These are phyloP conservation scores for Orbilia javanica DNA, from an alignment of 2,329 filamentous ascomycete species.

Conservation along the genomic window DNA sequence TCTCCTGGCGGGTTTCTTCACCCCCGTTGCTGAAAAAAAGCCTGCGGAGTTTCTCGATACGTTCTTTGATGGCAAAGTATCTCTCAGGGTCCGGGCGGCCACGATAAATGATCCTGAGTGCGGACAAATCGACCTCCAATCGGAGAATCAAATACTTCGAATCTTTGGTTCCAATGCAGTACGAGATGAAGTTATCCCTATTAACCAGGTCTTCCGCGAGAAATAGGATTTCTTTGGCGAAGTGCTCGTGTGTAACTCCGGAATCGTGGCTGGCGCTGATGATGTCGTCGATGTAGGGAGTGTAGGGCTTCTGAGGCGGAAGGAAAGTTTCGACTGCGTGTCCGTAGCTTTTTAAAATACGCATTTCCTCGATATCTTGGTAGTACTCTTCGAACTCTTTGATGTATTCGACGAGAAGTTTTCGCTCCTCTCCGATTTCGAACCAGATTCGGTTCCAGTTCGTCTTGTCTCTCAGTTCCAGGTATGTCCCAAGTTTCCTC, in stretches of 20 bases:
- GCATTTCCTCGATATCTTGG: slow-evolving; percentile 2
- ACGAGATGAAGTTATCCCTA: slow-evolving; percentile 15
- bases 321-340: not conserved
- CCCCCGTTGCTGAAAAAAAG: slow-evolving; percentile 20
- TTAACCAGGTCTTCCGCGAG: slow-evolving; percentile 18
- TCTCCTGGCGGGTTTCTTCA: not conserved
- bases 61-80: slow-evolving; percentile 12
- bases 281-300: slow-evolving; percentile 48
- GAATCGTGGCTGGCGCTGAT: slow-evolving; percentile 39
- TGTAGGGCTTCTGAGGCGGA: slow-evolving; percentile 27
- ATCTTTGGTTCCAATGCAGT: slow-evolving; percentile 1
- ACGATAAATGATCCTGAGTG: slow-evolving; percentile 12
- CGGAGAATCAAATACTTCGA: slow-evolving; percentile 1
- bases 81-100: not conserved
- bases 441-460: slow-evolving; percentile 27
- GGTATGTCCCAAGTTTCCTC: slow-evolving; percentile 17
- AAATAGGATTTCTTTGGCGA: slow-evolving; percentile 32
- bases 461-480: not conserved
- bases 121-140: slow-evolving; percentile 2
- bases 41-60: slow-evolving; percentile 25
- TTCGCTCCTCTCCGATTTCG: slow-evolving; percentile 12
- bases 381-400: slow-evolving; percentile 3
- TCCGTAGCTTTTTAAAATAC: not conserved
- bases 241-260: slow-evolving; percentile 9
- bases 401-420: not conserved